A percentile compares a stretch with the other conserved stretches of the same genome.
Evolutionary conservation across 805 yeast genomes (phyloP).

Genomic region (Wickerhamomyces silvicola): DNA sequence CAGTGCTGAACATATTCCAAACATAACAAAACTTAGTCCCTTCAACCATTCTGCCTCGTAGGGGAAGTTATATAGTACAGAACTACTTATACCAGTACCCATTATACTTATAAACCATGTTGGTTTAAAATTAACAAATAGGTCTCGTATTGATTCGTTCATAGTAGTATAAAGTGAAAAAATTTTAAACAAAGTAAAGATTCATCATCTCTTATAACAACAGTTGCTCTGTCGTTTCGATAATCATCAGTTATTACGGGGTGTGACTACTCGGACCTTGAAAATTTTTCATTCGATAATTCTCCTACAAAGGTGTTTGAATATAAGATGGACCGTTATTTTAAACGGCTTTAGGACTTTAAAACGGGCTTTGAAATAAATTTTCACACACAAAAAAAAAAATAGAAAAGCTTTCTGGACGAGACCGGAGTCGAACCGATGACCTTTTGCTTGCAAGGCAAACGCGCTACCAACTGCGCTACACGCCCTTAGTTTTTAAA

Average conservation of each 20-base stretch:
- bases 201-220: too few species aligned
- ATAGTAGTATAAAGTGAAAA: background rate
- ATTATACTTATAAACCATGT: constrained; percentile 68
- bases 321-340: too few species aligned
- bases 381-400: constrained; percentile 5
- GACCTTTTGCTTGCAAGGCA: constrained; percentile 59
- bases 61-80: constrained; percentile 59
- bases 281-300: too few species aligned
- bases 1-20: constrained; percentile 48
- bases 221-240: background rate
- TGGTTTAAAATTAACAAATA: constrained; percentile 34
- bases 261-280: too few species aligned
- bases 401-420: constrained; percentile 32
- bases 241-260: constrained; percentile 2
- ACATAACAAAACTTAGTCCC: constrained; percentile 54
- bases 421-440: constrained; percentile 56
- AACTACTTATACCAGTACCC: constrained; percentile 77
- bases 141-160: background rate
- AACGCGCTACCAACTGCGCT: constrained; percentile 61
- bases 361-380: constrained; percentile 1
- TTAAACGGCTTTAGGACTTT: too few species aligned
- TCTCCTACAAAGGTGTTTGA: too few species aligned
- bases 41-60: constrained; percentile 54
- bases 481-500: too few species aligned
- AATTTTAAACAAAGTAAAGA: too few species aligned